Conservation (phyloP, 495 filamentous ascomycete genomes). For the Jackrogersella minutella region DNA sequence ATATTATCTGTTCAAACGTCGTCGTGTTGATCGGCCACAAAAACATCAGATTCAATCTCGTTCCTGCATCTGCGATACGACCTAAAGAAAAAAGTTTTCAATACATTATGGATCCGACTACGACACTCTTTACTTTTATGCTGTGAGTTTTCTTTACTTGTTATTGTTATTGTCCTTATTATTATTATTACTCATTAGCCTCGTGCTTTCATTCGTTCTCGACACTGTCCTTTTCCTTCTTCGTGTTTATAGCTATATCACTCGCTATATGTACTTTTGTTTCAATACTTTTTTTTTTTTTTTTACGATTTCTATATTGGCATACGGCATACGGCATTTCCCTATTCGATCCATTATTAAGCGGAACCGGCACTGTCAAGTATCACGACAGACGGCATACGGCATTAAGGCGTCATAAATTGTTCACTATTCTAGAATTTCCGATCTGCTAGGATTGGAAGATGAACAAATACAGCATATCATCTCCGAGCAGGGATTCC, state of each 20-base stretch:
- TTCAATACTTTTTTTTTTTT: neutral
- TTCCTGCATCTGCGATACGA: slow-evolving; percentile 12
- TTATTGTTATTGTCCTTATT: neutral
- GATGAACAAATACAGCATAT: slow-evolving; percentile 35
- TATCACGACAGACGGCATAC: slow-evolving; percentile 28
- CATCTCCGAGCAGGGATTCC: slow-evolving; percentile 37
- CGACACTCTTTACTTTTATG: slow-evolving; percentile 78
- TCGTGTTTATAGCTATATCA: slow-evolving; percentile 4
- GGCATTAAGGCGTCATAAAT: slow-evolving; percentile 27
- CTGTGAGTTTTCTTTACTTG: slow-evolving; percentile 66
- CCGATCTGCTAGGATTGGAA: slow-evolving; percentile 26
- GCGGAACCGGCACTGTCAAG: slow-evolving; percentile 2
- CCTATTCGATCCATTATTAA: slow-evolving; percentile 10
- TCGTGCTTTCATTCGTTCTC: slow-evolving; percentile 34
- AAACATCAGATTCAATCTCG: slow-evolving; percentile 7
- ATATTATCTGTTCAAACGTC: neutral
- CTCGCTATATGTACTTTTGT: slow-evolving; percentile 7
- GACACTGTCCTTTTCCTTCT: slow-evolving; percentile 1
- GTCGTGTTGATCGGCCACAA: neutral
- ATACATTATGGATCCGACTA: slow-evolving; percentile 67
- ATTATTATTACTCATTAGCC: slow-evolving; percentile 11
- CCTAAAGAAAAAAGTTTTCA: no score
- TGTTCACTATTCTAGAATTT: slow-evolving; percentile 38
- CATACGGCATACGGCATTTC: slow-evolving; percentile 24
- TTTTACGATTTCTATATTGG: neutral